phyloP scores from a whole-genome alignment of 306 rosid genomes.

The Vachellia collinsii region DNA sequence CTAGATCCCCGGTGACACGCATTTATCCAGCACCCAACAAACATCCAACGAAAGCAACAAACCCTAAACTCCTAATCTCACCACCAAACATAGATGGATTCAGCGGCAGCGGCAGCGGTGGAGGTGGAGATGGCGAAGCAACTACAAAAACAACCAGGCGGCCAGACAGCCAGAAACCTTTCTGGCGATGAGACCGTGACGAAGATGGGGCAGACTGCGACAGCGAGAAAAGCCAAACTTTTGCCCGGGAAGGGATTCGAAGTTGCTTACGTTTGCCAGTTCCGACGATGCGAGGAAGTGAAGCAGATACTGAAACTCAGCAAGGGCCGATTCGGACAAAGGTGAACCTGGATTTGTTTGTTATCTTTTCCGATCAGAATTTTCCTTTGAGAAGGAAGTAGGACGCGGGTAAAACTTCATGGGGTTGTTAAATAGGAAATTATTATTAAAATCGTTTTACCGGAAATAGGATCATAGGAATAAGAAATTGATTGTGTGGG shows the following conservation, averaged over 20 bases:
- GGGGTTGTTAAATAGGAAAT: slow-evolving; percentile 1
- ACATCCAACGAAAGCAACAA: slow-evolving; percentile 55
- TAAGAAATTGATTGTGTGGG: slow-evolving; percentile 32
- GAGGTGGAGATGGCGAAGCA: slow-evolving; percentile 2
- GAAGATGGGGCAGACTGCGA: slow-evolving; percentile 20
- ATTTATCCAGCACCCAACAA: slow-evolving; percentile 65
- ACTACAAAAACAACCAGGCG: background rate
- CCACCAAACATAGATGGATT: slow-evolving; percentile 55
- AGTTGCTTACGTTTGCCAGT: slow-evolving; percentile 9
- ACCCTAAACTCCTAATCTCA: slow-evolving; percentile 45
- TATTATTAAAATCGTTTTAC: background rate
- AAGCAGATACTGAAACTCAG: background rate
- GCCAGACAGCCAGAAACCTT: background rate
- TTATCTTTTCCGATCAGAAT: slow-evolving; percentile 37
- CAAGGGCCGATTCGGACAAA: slow-evolving; percentile 44
- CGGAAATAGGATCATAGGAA: background rate
- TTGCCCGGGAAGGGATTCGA: background rate
- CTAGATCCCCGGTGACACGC: slow-evolving; percentile 79
- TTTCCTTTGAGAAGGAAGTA: background rate
- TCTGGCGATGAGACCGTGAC: slow-evolving; percentile 28
- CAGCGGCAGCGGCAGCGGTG: slow-evolving; percentile 32
- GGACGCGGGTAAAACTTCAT: slow-evolving; percentile 45
- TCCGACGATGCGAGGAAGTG: background rate
- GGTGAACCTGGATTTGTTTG: slow-evolving; percentile 17
- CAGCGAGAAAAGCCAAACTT: slow-evolving; percentile 7